Conservation (phyloP, 768 basidiomycete genomes). For the Lenzites betulinus region DNA sequence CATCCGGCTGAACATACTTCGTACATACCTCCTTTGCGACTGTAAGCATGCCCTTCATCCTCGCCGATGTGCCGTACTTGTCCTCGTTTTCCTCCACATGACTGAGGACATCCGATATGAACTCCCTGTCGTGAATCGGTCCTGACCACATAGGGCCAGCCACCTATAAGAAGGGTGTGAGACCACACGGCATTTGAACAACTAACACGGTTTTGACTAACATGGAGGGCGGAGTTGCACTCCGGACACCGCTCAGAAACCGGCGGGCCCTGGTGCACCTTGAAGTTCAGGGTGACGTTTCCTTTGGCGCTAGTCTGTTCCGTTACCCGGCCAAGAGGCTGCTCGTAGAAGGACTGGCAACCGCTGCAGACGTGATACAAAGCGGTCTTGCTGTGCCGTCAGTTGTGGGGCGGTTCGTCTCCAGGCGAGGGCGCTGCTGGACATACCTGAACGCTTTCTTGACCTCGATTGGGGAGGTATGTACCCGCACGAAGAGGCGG, state of each 20-base stretch:
- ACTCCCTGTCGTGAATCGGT: slow-evolving; percentile 75
- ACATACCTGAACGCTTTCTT: slow-evolving; percentile 80
- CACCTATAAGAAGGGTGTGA: slow-evolving; percentile 46
- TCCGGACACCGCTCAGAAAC: slow-evolving; percentile 74
- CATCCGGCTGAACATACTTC: not conserved
- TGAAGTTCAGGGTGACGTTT: slow-evolving; percentile 64
- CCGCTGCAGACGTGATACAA: slow-evolving; percentile 81
- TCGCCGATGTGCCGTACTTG: slow-evolving; percentile 72
- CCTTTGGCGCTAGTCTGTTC: slow-evolving; percentile 62
- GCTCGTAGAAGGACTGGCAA: slow-evolving; percentile 82
- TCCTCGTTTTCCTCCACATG: slow-evolving; percentile 65
- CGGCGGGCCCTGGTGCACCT: slow-evolving; percentile 69
- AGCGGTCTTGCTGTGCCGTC: slow-evolving; percentile 71
- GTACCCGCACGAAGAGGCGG: slow-evolving; percentile 83
- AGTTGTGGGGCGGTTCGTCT: not conserved
- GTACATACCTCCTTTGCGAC: slow-evolving; percentile 78
- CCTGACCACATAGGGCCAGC: slow-evolving; percentile 98
- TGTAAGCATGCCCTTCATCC: slow-evolving; percentile 96
- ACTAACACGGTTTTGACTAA: slow-evolving; percentile 37
- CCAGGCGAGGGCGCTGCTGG: not conserved
- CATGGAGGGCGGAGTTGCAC: slow-evolving; percentile 78
- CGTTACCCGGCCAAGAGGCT: slow-evolving; percentile 77
- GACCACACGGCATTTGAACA: not conserved
- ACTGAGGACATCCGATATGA: slow-evolving; percentile 71
- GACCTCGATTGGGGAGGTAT: slow-evolving; percentile 74